Base-by-base conservation (phyloP, 106 monocot genomes). In the Triglochin maritima region DNA sequence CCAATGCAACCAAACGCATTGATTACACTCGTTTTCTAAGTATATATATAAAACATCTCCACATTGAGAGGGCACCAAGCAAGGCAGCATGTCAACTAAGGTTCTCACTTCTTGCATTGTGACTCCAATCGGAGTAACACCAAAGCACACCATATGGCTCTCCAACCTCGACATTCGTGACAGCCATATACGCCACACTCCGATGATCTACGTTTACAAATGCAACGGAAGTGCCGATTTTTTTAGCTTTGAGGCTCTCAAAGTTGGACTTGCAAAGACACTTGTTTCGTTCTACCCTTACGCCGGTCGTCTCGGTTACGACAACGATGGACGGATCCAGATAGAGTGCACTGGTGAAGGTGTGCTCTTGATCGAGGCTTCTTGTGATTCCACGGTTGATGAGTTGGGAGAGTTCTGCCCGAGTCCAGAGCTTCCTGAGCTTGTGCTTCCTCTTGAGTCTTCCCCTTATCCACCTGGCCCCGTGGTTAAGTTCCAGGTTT, bases 321-420 rank as follows among this genome's bases (percentile, higher is more conserved):
- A 55, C 68, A 1, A 4, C 2, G 48, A 73, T 46, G 82, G 84
- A 6, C 72, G 78, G 3, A 7, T 75, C 12, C 70, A 84, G 84
- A 74, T 91, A 66, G 7, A 68, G 3, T 91, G 90, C 77, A 81
- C 67, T 5, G 85, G 75, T 0, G 81, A 88, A 43, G 92, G 92
- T 0, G 92, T 69, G 1, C 62, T 60, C 62, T 85, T 88, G 10
- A 68, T 75, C 43, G 79, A 77, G 60, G 92, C 85, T 0, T 50
- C 49, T 0, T 75, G 73, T 4, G 78, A 77, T 7, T 47, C 42
- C 10, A 60, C 59, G 47, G 7, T 85, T 0, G 83, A 83, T 0
- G 83, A 79, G 47, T 79, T 88, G 10, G 72, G 77, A 0, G 85
- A 81, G 29, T 83, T 88, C 17, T 51, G 52, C 1, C 92, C 88